A percentile compares a stretch with the other conserved stretches of the same genome.
Evolutionary conservation across 2,329 filamentous ascomycete genomes (phyloP).

Genomic region (Beauveria bassiana): DNA sequence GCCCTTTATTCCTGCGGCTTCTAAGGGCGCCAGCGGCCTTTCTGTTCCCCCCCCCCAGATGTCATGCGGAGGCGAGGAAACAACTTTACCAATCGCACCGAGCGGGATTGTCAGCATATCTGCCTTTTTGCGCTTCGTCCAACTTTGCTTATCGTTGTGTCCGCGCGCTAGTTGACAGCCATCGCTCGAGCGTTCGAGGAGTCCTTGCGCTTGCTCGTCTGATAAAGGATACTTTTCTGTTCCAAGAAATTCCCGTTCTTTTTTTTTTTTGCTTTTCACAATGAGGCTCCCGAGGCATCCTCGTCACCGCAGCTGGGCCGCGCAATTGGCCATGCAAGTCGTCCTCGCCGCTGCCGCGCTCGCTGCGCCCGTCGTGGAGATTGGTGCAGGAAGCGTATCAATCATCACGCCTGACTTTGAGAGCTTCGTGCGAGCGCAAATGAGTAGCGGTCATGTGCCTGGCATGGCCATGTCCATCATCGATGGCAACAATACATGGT

Average conservation of each 20-base stretch:
- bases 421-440: constrained; percentile 20
- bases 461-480: constrained; percentile 35
- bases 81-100: neutral
- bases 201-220: neutral
- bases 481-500: constrained; percentile 27
- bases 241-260: too few species aligned
- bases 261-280: too few species aligned
- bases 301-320: constrained; percentile 3
- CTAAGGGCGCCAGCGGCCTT: too few species aligned
- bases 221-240: neutral
- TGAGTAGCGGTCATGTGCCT: constrained; percentile 31
- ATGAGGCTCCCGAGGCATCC: neutral
- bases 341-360: neutral
- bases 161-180: neutral
- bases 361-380: neutral
- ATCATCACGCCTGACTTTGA: constrained; percentile 15
- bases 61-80: too few species aligned
- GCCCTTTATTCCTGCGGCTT: too few species aligned
- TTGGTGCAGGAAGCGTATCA: neutral
- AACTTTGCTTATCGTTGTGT: neutral
- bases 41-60: too few species aligned
- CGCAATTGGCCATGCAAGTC: neutral
- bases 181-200: neutral
- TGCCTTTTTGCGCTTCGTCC: neutral
- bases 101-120: neutral